Base-by-base conservation (phyloP, 169 alveolate genomes). In the Theileria equi region DNA sequence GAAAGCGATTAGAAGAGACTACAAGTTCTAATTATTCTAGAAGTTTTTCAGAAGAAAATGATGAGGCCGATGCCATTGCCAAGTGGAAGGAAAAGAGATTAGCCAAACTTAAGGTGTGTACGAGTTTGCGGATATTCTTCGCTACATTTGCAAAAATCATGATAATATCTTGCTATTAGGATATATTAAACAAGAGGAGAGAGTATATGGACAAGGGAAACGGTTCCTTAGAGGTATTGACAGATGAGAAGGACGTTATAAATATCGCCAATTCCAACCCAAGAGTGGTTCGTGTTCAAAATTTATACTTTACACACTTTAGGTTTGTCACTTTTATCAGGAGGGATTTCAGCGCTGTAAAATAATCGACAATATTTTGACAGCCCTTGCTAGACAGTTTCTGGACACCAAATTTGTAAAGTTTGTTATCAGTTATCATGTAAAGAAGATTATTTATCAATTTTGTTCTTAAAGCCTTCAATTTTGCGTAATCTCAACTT, bases 271-370 rank as follows among this genome's bases (percentile, higher is more conserved):
- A 65, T 50, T 19, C 43, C 11, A 60, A 65, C 49, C 17, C 71
- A 19, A 63, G 81, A 17, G 67, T 77, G 78, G 84, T 74, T 4
- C 5, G 80, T 34, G 8, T 5, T 0, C 8, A 23, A 11, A 6
- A 28, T 5, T n/a, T 32, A 19, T 13, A 19, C 1, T 3, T 23
- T 3, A 32, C 0, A 2, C 2, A 31, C 11, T 5, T 26, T 23
- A 74, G 80, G 38, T 77, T 3, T 77, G 86, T 29, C 86, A 77
- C 49, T 67, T 77, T 26, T 66, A 65, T 17, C 43, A 77, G n/a
- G 86, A 77, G 11, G 86, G 58, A 41, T 77, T 77, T 28, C 38
- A 64, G 17, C 35, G 74, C 8, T 77, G 86, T 72, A 65, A 77
- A 34, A 43, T 67, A 7, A 60, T 77, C n/a, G 69, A 77, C 21